phyloP scores from a whole-genome alignment of 768 basidiomycete genomes.

The Guyanaporus albipodus region DNA sequence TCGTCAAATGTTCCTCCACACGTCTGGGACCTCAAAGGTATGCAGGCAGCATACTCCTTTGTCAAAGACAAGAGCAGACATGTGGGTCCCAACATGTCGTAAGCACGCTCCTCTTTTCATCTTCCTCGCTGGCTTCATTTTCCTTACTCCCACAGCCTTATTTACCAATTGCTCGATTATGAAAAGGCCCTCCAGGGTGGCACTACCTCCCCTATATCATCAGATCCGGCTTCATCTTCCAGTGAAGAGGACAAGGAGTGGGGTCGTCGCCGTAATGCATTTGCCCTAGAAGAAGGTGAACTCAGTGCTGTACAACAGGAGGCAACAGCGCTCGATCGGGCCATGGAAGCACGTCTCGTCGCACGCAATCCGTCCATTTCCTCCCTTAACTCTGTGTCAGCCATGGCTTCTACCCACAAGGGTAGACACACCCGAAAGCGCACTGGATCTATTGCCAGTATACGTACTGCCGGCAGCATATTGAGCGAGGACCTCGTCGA shows the following conservation, averaged over 20 bases:
- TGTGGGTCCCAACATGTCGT: slow-evolving; percentile 95
- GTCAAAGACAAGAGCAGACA: slow-evolving; percentile 87
- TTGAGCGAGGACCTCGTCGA: slow-evolving; percentile 79
- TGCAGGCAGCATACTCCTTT: slow-evolving; percentile 87
- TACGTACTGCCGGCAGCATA: slow-evolving; percentile 60
- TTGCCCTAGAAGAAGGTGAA: slow-evolving; percentile 44
- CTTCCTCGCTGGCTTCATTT: slow-evolving; percentile 21
- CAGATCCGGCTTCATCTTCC: slow-evolving; percentile 49
- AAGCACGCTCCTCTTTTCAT: slow-evolving; percentile 38
- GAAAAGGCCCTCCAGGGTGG: slow-evolving; percentile 66
- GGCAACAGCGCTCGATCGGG: slow-evolving; percentile 79
- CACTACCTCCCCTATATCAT: slow-evolving; percentile 45
- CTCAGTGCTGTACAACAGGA: slow-evolving; percentile 63
- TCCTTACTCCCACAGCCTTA: slow-evolving; percentile 52
- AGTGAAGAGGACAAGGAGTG: slow-evolving; percentile 78
- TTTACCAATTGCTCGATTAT: slow-evolving; percentile 91
- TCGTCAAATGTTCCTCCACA: slow-evolving; percentile 66
- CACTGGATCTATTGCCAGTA: slow-evolving; percentile 72
- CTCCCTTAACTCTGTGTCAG: slow-evolving; percentile 59
- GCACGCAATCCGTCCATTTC: slow-evolving; percentile 70
- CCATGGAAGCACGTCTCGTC: slow-evolving; percentile 80
- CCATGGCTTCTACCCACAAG: slow-evolving; percentile 65
- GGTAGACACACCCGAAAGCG: slow-evolving; percentile 68
- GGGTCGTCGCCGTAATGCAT: slow-evolving; percentile 61
- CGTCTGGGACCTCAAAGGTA: slow-evolving; percentile 76